These are phyloP conservation scores for Apiospora rasikravindrae DNA, from an alignment of 2,329 filamentous ascomycete species.

Conservation along the genomic window DNA sequence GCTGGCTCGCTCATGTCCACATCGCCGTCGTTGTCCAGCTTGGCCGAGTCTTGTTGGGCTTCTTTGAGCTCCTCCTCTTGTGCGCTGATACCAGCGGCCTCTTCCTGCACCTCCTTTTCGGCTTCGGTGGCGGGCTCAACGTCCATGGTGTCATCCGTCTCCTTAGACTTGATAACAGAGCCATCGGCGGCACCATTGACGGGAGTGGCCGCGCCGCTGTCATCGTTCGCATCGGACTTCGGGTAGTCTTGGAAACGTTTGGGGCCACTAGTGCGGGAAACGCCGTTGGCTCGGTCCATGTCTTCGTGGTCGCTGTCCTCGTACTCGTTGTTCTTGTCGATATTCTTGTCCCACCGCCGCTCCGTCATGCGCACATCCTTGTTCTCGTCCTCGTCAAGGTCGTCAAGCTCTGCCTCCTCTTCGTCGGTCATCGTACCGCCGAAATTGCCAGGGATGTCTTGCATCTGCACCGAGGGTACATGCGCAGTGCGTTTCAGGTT, in stretches of 20 bases:
- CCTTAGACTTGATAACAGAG: constrained; percentile 42
- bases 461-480: constrained; percentile 90
- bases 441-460: constrained; percentile 70
- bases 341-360: constrained; percentile 79
- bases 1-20: constrained; percentile 54
- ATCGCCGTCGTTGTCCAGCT: constrained; percentile 55
- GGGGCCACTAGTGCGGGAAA: constrained; percentile 57
- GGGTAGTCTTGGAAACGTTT: constrained; percentile 55
- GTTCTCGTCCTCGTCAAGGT: constrained; percentile 83
- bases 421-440: constrained; percentile 69
- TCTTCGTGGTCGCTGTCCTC: constrained; percentile 93
- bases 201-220: constrained; percentile 46
- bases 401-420: constrained; percentile 68
- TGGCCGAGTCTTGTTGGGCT: constrained; percentile 29
- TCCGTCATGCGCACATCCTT: constrained; percentile 83
- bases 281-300: constrained; percentile 73
- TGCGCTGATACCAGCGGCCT: constrained; percentile 29
- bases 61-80: constrained; percentile 33
- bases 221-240: constrained; percentile 50
- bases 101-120: constrained; percentile 29
- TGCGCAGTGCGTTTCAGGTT: constrained; percentile 86
- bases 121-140: constrained; percentile 26
- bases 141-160: constrained; percentile 47
- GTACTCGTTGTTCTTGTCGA: constrained; percentile 79
- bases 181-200: constrained; percentile 41